A percentile compares a stretch with the other conserved stretches of the same genome.
Evolutionary conservation across 805 yeast species (phyloP).

Genomic region (Hanseniaspora osmophila): DNA sequence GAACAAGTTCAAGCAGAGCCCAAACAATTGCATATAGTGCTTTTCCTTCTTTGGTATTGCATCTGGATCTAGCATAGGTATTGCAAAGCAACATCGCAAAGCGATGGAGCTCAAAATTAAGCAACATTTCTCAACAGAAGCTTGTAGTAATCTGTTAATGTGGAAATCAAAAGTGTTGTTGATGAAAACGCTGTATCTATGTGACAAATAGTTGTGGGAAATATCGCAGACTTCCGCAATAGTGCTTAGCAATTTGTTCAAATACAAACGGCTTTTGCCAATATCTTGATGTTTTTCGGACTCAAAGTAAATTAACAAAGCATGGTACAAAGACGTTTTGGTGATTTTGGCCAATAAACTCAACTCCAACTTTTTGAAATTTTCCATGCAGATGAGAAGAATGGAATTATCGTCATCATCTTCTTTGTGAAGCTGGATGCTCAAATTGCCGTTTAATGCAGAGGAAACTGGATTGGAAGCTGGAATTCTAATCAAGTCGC

Average conservation of each 20-base stretch:
- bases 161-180: slow-evolving; percentile 3
- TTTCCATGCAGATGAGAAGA: background rate
- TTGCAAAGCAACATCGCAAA: slow-evolving; percentile 1
- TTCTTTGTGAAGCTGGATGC: too few species aligned
- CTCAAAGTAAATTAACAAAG: background rate
- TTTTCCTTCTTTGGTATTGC: background rate
- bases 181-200: background rate
- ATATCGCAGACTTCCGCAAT: slow-evolving; percentile 1
- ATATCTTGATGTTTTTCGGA: background rate
- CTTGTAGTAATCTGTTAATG: slow-evolving; percentile 5
- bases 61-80: background rate
- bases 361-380: slow-evolving; percentile 4
- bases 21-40: slow-evolving; percentile 1
- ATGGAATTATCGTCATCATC: too few species aligned
- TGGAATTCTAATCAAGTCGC: background rate
- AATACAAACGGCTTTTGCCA: background rate
- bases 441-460: too few species aligned
- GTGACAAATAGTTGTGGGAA: slow-evolving; percentile 3
- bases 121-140: slow-evolving; percentile 3
- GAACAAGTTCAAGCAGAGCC: background rate
- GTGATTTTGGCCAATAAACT: background rate
- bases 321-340: slow-evolving; percentile 1
- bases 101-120: slow-evolving; percentile 3
- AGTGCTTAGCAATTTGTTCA: background rate
- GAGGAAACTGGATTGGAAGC: background rate